A percentile compares a stretch with the other conserved stretches of the same genome.
phyloP scores from a whole-genome alignment of 352 stramenopile genomes.

The Blastocystis sp. region DNA sequence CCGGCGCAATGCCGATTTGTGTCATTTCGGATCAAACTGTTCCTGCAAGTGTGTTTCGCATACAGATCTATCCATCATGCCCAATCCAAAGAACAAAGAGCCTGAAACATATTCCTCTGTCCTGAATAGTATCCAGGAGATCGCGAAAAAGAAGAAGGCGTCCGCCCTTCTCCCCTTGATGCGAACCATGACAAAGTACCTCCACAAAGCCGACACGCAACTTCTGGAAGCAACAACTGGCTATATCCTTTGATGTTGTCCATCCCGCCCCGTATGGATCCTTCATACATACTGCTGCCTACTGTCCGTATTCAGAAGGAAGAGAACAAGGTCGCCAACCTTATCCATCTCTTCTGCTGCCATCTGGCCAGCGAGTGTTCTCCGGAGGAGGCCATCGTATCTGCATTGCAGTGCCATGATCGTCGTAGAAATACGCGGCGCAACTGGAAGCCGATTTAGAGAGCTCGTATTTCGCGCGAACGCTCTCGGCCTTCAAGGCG shows the following conservation, averaged over 20 bases:
- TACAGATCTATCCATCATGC: background rate
- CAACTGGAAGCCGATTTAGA: background rate
- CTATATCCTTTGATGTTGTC: conserved; percentile 6
- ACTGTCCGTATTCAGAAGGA: conserved; percentile 1
- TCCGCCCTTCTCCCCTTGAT: conserved; percentile 32
- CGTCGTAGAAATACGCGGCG: background rate
- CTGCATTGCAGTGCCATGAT: background rate
- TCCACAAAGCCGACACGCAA: background rate
- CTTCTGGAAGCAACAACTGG: background rate
- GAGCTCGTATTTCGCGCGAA: background rate
- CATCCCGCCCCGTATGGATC: background rate
- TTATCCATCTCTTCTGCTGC: conserved; percentile 19
- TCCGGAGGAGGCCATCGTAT: conserved; percentile 2
- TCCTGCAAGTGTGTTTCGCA: background rate
- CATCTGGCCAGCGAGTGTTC: background rate
- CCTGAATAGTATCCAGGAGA: background rate
- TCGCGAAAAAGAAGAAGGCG: conserved; percentile 8
- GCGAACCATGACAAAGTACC: conserved; percentile 32
- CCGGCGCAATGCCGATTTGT: background rate
- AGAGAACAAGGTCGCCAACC: conserved; percentile 29
- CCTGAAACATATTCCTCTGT: conserved; percentile 23
- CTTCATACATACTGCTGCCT: background rate
- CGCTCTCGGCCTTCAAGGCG: conserved; percentile 14
- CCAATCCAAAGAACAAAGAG: background rate
- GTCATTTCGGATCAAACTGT: background rate